These are phyloP conservation scores for Filobasidium floriforme DNA, from an alignment of 768 basidiomycete genomes.

Conservation along the genomic window DNA sequence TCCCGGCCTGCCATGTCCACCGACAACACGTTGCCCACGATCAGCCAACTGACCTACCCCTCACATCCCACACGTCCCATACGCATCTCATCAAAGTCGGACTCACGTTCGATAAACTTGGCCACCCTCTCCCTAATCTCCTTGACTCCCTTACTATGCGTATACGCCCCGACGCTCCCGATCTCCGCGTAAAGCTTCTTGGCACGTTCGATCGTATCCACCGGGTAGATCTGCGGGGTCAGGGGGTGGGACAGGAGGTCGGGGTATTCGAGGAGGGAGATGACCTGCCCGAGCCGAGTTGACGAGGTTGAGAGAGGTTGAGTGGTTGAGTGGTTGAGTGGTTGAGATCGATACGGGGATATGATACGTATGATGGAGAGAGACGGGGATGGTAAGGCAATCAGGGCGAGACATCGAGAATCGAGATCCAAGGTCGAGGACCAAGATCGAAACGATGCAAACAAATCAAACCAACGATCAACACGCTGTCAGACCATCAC, in stretches of 20 bases:
- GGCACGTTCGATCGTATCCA: constrained; percentile 76
- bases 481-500: too few relatives aligned
- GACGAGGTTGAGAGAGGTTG: not conserved
- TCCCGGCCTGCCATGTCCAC: constrained; percentile 52
- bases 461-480: too few relatives aligned
- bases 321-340: constrained; percentile 7
- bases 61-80: too few relatives aligned
- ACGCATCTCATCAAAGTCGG: too few relatives aligned
- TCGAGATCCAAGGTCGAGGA: not conserved
- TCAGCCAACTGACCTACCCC: too few relatives aligned
- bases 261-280: constrained; percentile 86
- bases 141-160: constrained; percentile 86
- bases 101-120: constrained; percentile 66
- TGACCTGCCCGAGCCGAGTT: too few relatives aligned
- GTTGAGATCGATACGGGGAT: too few relatives aligned
- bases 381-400: not conserved
- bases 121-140: constrained; percentile 81
- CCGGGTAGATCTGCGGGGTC: constrained; percentile 64
- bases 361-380: too few relatives aligned
- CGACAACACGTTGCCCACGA: too few relatives aligned
- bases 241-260: constrained; percentile 65
- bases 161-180: constrained; percentile 89
- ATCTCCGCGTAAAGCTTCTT: constrained; percentile 73
- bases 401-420: not conserved
- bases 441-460: too few relatives aligned